Evolutionary conservation across 2,329 filamentous ascomycete genomes (phyloP).

Genomic region (Apiospora kogelbergensis): DNA sequence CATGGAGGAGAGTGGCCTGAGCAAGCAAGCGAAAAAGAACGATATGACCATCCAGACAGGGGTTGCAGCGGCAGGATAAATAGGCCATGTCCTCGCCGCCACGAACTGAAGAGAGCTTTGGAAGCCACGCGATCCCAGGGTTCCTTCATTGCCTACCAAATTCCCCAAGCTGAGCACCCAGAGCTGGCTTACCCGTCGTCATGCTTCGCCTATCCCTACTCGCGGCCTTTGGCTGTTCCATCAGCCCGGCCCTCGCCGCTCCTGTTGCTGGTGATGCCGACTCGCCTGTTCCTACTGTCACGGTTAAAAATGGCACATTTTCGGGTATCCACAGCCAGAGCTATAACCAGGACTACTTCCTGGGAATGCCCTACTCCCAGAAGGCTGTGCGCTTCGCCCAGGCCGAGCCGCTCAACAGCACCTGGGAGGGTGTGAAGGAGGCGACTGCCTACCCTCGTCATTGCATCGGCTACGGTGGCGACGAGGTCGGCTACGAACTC

Average conservation of each 20-base stretch:
- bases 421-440: slow-evolving; percentile 35
- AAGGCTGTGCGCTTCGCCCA: slow-evolving; percentile 39
- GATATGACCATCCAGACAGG: not conserved
- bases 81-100: not conserved
- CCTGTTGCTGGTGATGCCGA: slow-evolving; percentile 9
- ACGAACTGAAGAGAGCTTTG: not conserved
- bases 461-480: slow-evolving; percentile 44
- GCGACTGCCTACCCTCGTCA: slow-evolving; percentile 41
- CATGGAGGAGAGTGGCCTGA: not conserved
- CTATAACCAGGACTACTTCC: slow-evolving; percentile 46
- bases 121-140: not conserved
- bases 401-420: slow-evolving; percentile 44
- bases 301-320: slow-evolving; percentile 45
- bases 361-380: slow-evolving; percentile 45
- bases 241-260: slow-evolving; percentile 9
- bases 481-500: slow-evolving; percentile 18
- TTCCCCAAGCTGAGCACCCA: not conserved
- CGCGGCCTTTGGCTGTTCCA: slow-evolving; percentile 13
- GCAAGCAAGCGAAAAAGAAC: not conserved
- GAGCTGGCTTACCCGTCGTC: not conserved
- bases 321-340: slow-evolving; percentile 34
- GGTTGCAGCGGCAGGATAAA: not conserved
- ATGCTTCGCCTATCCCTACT: slow-evolving; percentile 13
- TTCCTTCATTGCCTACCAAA: not conserved
- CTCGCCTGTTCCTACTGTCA: slow-evolving; percentile 15